Base-by-base conservation (phyloP, 208 protist genomes). In the Leishmania mexicana region DNA sequence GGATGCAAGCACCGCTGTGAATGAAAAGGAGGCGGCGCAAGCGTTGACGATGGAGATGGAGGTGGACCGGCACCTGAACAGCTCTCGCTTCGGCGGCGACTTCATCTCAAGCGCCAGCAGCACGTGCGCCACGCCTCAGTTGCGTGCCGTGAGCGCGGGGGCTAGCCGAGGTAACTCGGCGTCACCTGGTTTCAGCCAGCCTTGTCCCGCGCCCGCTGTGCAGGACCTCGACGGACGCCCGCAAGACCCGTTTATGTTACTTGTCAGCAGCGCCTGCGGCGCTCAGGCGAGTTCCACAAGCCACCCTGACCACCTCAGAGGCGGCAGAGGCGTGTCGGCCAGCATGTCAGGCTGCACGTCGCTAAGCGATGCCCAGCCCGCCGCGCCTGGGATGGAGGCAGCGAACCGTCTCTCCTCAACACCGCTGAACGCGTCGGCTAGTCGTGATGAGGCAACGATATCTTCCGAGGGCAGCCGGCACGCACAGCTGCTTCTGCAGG, bases 401-500 rank as follows among this genome's bases (percentile, higher is more conserved):
- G 54, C 47, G 53, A 65, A 24, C 24, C 42, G 58, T 42, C 65
- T 67, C 1, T 79, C 65, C 42, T 75, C 65, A 8, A 76, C 75
- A 5, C 74, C 49, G 35, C 68, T 76, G 38, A 78, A 79, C 77
- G 54, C 57, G 13, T 64, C 64, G 3, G 38, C 60, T 21, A 82
- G 74, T 57, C 78, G 49, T n/a, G 76, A 85, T 40, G 82, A 85
- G 51, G 73, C 74, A 35, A 85, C 82, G 38, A 58, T 64, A 3
- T 83, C 72, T 17, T 79, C 79, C 28, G 83, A 82, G 57, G 79
- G 60, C 6, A 73, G 78, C 49, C 79, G 67, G 42, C 84, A 84
- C 75, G 54, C 79, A 17, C 80, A 75, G 49, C 85, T 90, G 57
- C 83, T 85, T 47, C 85, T 90, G 65, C 90, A 94, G 74, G 82